phyloP scores from a whole-genome alignment of 2,329 filamentous ascomycete species.

The Aspergillus fischeri region DNA sequence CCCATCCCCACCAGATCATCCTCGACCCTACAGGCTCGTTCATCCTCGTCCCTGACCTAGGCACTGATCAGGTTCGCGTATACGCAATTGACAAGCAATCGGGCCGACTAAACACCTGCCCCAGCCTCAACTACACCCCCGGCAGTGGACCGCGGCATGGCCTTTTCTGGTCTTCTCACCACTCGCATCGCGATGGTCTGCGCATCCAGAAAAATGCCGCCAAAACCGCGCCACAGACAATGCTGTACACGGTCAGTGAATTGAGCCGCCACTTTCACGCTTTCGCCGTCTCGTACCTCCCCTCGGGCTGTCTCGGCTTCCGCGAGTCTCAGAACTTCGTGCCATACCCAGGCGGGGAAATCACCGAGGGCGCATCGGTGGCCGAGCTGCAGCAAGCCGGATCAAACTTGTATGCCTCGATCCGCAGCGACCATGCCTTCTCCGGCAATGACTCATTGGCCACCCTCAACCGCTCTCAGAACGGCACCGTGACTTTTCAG shows the following conservation, averaged over 20 bases:
- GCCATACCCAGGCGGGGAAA: conserved; percentile 21
- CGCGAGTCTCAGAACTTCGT: conserved; percentile 19
- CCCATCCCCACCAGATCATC: conserved; percentile 63
- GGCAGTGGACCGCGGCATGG: conserved; percentile 64
- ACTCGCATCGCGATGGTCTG: not conserved
- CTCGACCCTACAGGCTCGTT: conserved; percentile 63
- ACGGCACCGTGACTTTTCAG: conserved; percentile 55
- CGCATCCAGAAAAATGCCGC: not conserved
- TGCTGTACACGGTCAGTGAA: conserved; percentile 53
- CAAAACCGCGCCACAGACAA: conserved; percentile 14
- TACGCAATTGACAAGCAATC: conserved; percentile 49
- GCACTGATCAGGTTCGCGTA: conserved; percentile 59
- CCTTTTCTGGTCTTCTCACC: conserved; percentile 47
- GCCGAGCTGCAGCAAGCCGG: conserved; percentile 23
- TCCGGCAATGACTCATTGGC: conserved; percentile 27
- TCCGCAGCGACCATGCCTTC: conserved; percentile 29
- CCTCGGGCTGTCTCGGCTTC: conserved; percentile 25
- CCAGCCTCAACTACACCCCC: conserved; percentile 39
- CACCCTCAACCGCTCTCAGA: conserved; percentile 44
- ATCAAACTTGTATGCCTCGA: conserved; percentile 27
- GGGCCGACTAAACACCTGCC: conserved; percentile 44
- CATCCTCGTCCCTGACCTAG: conserved; percentile 62
- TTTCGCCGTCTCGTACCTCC: conserved; percentile 37
- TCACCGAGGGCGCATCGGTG: conserved; percentile 26
- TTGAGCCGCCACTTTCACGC: conserved; percentile 50